Evolutionary conservation across 108 stramenopile genomes (phyloP).

Genomic region (Cyclotella atomus): DNA sequence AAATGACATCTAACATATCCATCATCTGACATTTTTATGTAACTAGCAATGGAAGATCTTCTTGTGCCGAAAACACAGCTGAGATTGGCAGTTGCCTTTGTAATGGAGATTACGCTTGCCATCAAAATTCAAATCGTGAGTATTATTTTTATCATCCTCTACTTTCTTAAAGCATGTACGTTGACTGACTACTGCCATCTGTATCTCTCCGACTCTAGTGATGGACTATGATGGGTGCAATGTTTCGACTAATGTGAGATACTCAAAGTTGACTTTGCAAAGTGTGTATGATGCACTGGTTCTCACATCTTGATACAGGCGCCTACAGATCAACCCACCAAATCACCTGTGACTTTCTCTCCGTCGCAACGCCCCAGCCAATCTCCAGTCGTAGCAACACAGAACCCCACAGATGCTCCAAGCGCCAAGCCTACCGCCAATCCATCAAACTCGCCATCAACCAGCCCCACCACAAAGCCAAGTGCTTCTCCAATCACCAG

Average conservation of each 20-base stretch:
- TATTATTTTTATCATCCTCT: background rate
- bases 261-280: background rate
- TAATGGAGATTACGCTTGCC: background rate
- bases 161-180: background rate
- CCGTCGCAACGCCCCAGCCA: no score
- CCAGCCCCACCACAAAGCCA: background rate
- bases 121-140: background rate
- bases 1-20: background rate
- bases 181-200: background rate
- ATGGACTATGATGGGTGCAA: background rate
- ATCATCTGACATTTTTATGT: background rate
- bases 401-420: no score
- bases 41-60: background rate
- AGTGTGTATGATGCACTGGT: background rate
- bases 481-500: background rate
- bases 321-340: background rate
- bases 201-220: background rate
- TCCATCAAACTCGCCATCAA: background rate
- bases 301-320: background rate
- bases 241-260: background rate
- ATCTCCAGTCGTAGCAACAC: no score
- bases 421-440: no score
- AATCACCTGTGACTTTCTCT: no score
- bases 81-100: background rate
- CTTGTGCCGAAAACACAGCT: background rate